These are phyloP conservation scores for Suillus paluster DNA, from an alignment of 768 basidiomycete genomes.

Conservation along the genomic window DNA sequence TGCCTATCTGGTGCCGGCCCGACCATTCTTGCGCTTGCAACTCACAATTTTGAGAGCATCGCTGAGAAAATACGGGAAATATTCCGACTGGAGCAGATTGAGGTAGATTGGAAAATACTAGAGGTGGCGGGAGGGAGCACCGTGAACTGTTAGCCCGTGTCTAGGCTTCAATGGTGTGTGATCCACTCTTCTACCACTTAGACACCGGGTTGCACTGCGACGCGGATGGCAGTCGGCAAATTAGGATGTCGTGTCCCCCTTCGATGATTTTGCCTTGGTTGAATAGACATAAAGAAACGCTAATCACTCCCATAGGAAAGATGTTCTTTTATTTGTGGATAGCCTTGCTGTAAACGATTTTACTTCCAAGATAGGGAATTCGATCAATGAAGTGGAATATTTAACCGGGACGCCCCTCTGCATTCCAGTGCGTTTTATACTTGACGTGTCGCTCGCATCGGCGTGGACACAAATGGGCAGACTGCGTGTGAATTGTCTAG, in stretches of 20 bases:
- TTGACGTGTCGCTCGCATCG: not conserved
- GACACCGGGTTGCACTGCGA: not conserved
- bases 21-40: conserved; percentile 95
- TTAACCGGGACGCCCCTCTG: not conserved
- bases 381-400: not conserved
- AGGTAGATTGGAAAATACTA: conserved; percentile 91
- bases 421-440: too few relatives aligned
- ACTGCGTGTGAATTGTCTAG: not conserved
- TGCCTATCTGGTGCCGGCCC: conserved; percentile 98
- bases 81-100: conserved; percentile 70
- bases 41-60: conserved; percentile 80
- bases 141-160: conserved; percentile 19
- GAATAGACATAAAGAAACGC: not conserved
- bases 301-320: not conserved
- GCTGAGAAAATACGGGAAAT: conserved; percentile 80
- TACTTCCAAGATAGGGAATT: not conserved
- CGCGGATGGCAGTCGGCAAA: not conserved
- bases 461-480: not conserved
- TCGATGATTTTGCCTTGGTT: not conserved
- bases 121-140: conserved; percentile 58
- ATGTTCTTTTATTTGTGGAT: not conserved
- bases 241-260: not conserved
- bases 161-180: conserved; percentile 1
- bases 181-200: not conserved
- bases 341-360: not conserved